phyloP scores from a whole-genome alignment of 805 yeast genomes.

The Barnettozyma wickerhamii region DNA sequence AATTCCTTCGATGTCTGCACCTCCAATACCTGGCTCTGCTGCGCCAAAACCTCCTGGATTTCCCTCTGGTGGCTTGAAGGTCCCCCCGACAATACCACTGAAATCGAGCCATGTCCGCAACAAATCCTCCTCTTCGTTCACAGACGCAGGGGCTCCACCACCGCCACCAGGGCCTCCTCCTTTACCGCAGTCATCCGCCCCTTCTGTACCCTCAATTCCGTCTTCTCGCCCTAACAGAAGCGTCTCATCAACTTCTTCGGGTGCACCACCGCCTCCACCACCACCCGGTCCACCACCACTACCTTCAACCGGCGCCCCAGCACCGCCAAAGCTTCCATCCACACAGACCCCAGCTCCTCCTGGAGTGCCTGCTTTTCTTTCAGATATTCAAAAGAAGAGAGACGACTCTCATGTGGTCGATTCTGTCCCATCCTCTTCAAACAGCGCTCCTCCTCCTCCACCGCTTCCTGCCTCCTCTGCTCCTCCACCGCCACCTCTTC shows the following conservation, averaged over 20 bases:
- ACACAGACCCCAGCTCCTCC: conserved; percentile 4
- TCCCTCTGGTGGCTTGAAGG: conserved; percentile 15
- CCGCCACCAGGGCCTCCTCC: conserved; percentile 29
- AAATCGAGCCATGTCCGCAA: conserved; percentile 16
- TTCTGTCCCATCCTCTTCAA: conserved; percentile 21
- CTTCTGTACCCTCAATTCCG: conserved; percentile 29
- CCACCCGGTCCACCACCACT: conserved; percentile 20
- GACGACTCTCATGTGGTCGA: too few species aligned
- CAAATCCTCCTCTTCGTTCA: conserved; percentile 13
- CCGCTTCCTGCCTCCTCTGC: conserved; percentile 2
- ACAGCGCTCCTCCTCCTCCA: conserved; percentile 14
- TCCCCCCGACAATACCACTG: conserved; percentile 15
- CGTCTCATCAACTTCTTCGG: conserved; percentile 7
- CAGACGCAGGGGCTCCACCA: conserved; percentile 13
- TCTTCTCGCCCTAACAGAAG: conserved; percentile 21
- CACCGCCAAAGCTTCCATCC: conserved; percentile 8
- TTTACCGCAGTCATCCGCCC: conserved; percentile 23
- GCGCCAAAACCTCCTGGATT: too few species aligned
- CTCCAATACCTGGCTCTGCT: conserved; percentile 19
- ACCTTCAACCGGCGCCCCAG: conserved; percentile 15
- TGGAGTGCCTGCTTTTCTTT: too few species aligned
- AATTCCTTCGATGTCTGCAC: conserved; percentile 18
- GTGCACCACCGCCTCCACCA: conserved; percentile 15
- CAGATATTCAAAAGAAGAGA: too few species aligned
- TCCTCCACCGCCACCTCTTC: conserved; percentile 10